Percentiles rank a stretch among this genome's conserved stretches.
Evolutionary conservation across 1,139 yeast species (phyloP).

Genomic region (Yamadazyma songkhlaensis): DNA sequence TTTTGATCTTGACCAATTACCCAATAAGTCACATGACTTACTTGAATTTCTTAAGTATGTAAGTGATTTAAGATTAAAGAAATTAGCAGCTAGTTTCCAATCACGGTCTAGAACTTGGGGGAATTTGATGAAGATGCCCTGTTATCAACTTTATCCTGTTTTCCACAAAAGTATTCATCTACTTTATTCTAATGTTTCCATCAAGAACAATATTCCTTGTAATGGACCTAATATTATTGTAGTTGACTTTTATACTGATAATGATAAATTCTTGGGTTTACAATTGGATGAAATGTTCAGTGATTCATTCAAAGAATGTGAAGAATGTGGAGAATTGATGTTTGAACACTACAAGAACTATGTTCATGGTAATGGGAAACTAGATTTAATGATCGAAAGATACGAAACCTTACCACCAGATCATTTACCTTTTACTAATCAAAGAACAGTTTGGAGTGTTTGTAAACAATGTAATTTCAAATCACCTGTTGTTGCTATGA

Average conservation of each 20-base stretch:
- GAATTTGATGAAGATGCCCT: conserved; percentile 34
- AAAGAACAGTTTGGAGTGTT: conserved; percentile 85
- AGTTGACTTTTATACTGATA: conserved; percentile 87
- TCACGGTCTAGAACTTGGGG: conserved; percentile 40
- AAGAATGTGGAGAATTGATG: conserved; percentile 74
- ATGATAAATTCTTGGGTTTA: conserved; percentile 86
- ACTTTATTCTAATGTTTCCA: conserved; percentile 78
- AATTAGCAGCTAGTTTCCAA: conserved; percentile 28
- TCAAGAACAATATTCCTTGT: conserved; percentile 87
- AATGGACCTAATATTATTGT: conserved; percentile 81
- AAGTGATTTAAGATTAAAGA: conserved; percentile 28
- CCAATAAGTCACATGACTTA: conserved; percentile 35
- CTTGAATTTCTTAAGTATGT: conserved; percentile 39
- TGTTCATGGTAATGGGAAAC: conserved; percentile 83
- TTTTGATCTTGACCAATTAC: conserved; percentile 26
- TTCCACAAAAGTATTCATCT: conserved; percentile 76
- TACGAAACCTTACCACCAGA: conserved; percentile 53
- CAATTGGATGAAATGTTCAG: conserved; percentile 78
- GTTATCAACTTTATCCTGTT: conserved; percentile 45
- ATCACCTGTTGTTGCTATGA: conserved; percentile 83
- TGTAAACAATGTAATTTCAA: conserved; percentile 77
- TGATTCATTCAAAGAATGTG: conserved; percentile 66
- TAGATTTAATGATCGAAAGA: conserved; percentile 72
- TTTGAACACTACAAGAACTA: conserved; percentile 81
- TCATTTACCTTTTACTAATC: conserved; percentile 47